phyloP scores from a whole-genome alignment of 768 basidiomycete species.

The Tylopilus sp. region DNA sequence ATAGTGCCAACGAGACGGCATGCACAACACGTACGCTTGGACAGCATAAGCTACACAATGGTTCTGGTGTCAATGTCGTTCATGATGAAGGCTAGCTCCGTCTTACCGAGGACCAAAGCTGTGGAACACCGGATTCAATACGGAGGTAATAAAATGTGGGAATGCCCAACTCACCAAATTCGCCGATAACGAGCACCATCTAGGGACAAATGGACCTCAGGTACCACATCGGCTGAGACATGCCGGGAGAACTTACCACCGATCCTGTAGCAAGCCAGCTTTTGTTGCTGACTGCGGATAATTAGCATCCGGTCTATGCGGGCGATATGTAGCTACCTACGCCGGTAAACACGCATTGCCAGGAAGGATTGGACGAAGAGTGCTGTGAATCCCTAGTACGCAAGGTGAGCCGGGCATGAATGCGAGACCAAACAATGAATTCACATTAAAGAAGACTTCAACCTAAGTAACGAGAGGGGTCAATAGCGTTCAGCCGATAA shows the following conservation, averaged over 20 bases:
- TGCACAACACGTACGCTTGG: conserved; percentile 32
- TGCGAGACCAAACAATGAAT: background rate
- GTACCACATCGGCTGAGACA: background rate
- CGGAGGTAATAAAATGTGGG: no score
- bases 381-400: conserved; percentile 41
- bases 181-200: conserved; percentile 36
- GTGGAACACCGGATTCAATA: conserved; percentile 8
- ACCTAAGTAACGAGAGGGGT: conserved; percentile 30
- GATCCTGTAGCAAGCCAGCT: conserved; percentile 38
- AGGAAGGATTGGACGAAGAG: conserved; percentile 59
- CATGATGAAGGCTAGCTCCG: background rate
- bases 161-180: conserved; percentile 35
- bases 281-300: conserved; percentile 46
- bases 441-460: conserved; percentile 52
- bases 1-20: background rate
- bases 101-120: conserved; percentile 38
- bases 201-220: conserved; percentile 1
- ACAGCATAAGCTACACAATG: conserved; percentile 32
- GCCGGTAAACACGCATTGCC: conserved; percentile 48
- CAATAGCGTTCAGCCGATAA: background rate
- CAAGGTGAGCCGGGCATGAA: background rate
- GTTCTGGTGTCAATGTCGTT: conserved; percentile 1
- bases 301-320: background rate
- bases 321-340: conserved; percentile 28
- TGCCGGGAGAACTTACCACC: conserved; percentile 31